Conservation (phyloP, 345 rosid genomes). For the Carallia pectinifolia region DNA sequence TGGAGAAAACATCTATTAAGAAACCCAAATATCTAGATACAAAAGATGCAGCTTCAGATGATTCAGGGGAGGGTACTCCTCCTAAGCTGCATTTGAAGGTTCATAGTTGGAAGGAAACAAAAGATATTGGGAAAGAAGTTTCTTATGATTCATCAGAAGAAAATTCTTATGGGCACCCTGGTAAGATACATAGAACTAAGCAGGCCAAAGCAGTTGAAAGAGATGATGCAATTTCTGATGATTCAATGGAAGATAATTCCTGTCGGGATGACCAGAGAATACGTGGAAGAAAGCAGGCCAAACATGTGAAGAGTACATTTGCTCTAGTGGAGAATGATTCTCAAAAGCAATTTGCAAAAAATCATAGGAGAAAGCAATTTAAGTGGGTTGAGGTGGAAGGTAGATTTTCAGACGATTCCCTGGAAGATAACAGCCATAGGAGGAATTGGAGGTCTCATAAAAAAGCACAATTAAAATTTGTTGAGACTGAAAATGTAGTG, state of each 20-base stretch:
- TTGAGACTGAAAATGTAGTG: constrained; percentile 41
- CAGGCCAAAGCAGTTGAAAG: constrained; percentile 28
- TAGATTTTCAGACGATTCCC: constrained; percentile 41
- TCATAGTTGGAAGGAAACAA: constrained; percentile 40
- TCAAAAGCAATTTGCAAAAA: constrained; percentile 34
- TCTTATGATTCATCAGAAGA: constrained; percentile 44
- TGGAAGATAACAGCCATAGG: constrained; percentile 26
- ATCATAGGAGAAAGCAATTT: constrained; percentile 28
- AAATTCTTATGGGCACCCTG: constrained; percentile 30
- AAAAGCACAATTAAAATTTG: constrained; percentile 18
- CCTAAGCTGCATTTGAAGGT: constrained; percentile 38
- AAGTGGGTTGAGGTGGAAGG: constrained; percentile 29
- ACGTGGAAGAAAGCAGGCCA: constrained; percentile 29
- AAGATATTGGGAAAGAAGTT: constrained; percentile 38
- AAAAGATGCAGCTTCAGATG: constrained; percentile 56
- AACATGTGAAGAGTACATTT: constrained; percentile 42
- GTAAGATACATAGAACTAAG: constrained; percentile 22
- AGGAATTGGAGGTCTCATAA: constrained; percentile 16
- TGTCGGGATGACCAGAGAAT: constrained; percentile 26
- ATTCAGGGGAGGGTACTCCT: constrained; percentile 44
- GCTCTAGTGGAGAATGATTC: constrained; percentile 36
- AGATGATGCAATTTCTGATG: constrained; percentile 34
- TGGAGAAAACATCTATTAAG: constrained; percentile 42
- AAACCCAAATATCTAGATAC: constrained; percentile 38
- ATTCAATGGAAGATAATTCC: constrained; percentile 26